Evolutionary conservation across 352 stramenopile genomes (phyloP).

Genomic region (Pythium plurisporium): DNA sequence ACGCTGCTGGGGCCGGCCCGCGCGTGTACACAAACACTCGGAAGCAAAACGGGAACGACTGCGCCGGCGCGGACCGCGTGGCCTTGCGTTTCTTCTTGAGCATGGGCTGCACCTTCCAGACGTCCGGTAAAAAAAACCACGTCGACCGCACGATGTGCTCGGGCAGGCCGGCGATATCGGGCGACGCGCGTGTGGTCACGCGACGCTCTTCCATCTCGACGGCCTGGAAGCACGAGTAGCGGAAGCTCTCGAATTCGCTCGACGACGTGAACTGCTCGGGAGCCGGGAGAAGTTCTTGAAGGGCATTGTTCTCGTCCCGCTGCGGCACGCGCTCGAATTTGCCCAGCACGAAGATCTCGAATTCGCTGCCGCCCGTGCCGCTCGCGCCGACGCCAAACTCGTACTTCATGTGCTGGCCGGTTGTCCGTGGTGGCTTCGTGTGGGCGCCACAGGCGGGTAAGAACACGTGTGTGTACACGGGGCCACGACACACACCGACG

Average conservation of each 20-base stretch:
- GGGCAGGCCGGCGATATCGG: constrained; percentile 11
- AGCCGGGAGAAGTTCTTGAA: constrained; percentile 38
- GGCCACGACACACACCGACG: constrained; percentile 75
- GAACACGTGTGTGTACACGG: constrained; percentile 74
- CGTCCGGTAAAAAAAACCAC: constrained; percentile 84
- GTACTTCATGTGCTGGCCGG: constrained; percentile 61
- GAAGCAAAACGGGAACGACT: constrained; percentile 87
- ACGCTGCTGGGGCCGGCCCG: not conserved
- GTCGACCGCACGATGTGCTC: constrained; percentile 48
- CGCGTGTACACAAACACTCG: constrained; percentile 68
- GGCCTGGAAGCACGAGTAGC: constrained; percentile 75
- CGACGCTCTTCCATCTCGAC: constrained; percentile 77
- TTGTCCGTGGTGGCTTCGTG: constrained; percentile 4
- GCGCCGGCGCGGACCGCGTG: constrained; percentile 67
- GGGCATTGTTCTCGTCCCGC: constrained; percentile 42
- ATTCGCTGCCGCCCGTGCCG: constrained; percentile 32
- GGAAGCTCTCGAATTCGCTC: constrained; percentile 64
- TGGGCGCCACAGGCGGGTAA: constrained; percentile 24
- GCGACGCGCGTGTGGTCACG: constrained; percentile 19
- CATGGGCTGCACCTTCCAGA: constrained; percentile 87
- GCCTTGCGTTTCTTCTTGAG: constrained; percentile 89
- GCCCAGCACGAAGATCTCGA: constrained; percentile 69
- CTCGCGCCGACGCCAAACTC: constrained; percentile 35
- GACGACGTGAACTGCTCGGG: constrained; percentile 37
- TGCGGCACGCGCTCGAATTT: constrained; percentile 79